Evolutionary conservation across 1,284 basidiomycete species (phyloP).

Genomic region (Apiotrichum laibachii): DNA sequence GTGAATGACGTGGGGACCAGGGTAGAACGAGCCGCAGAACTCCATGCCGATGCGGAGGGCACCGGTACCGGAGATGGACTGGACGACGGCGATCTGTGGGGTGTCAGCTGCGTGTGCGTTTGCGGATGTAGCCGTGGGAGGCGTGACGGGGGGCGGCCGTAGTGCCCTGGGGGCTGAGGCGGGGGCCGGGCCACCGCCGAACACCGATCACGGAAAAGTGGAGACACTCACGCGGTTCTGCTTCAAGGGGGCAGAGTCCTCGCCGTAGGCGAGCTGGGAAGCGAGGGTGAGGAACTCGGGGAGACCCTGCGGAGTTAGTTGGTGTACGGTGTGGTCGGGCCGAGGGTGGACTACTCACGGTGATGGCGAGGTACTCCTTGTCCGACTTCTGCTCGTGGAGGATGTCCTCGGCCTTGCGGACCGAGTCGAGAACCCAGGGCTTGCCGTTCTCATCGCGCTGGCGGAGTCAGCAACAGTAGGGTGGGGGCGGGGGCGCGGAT

Average conservation of each 20-base stretch:
- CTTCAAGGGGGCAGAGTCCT: conserved; percentile 71
- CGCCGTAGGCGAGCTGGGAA: conserved; percentile 86
- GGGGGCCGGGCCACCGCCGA: not conserved
- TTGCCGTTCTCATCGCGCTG: conserved; percentile 94
- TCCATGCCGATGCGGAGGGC: conserved; percentile 94
- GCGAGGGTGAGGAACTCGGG: conserved; percentile 83
- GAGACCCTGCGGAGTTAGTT: conserved; percentile 54
- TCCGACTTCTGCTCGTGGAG: conserved; percentile 69
- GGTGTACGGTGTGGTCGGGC: not conserved
- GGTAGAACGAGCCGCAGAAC: conserved; percentile 83
- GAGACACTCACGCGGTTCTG: conserved; percentile 66
- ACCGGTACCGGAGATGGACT: conserved; percentile 97
- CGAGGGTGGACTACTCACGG: conserved; percentile 44
- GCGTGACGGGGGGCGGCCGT: not conserved
- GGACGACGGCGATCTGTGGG: conserved; percentile 77
- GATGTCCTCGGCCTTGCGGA: conserved; percentile 68
- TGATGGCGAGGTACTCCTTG: conserved; percentile 99
- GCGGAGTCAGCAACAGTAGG: conserved; percentile 33
- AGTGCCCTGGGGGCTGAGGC: not conserved
- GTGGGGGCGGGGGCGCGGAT: too few species aligned
- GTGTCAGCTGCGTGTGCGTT: not conserved
- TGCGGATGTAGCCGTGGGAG: not conserved
- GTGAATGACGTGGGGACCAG: conserved; percentile 82
- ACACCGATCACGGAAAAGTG: not conserved
- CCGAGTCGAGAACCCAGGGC: conserved; percentile 87